phyloP scores from a whole-genome alignment of 306 rosid species.

The Cyclanthera cordifolia region DNA sequence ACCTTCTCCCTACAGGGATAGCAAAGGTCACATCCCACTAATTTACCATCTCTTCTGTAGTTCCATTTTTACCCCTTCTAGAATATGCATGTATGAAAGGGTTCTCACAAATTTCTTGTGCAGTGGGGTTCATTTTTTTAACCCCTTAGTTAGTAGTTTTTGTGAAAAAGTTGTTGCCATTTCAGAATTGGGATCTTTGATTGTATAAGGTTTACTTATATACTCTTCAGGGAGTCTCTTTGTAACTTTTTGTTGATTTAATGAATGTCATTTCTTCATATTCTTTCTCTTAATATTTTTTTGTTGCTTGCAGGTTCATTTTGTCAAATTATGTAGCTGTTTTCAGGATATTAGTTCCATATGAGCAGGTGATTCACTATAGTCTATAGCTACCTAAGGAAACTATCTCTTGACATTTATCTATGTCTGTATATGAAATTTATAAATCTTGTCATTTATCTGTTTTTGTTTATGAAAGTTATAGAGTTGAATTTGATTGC shows the following conservation, averaged over 20 bases:
- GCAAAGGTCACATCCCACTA: no score
- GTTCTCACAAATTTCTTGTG: neutral
- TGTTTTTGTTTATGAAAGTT: conserved; percentile 14
- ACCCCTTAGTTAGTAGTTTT: neutral
- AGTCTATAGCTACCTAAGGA: conserved; percentile 5
- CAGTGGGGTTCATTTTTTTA: neutral
- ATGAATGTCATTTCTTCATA: conserved; percentile 12
- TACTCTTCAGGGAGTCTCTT: neutral
- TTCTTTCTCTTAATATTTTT: conserved; percentile 6
- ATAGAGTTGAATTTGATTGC: conserved; percentile 18
- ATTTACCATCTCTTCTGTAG: no score
- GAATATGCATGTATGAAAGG: no score
- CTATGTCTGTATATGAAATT: conserved; percentile 12
- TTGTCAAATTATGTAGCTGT: conserved; percentile 82
- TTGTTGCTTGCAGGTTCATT: conserved; percentile 45
- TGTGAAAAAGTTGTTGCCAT: no score
- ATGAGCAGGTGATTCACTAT: conserved; percentile 60
- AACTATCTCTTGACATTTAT: conserved; percentile 12
- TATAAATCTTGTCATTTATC: conserved; percentile 14
- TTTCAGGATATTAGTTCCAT: conserved; percentile 66
- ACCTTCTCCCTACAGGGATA: no score
- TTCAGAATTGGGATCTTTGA: neutral
- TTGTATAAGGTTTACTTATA: neutral
- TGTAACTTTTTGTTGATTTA: neutral
- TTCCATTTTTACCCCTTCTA: no score